phyloP scores from a whole-genome alignment of 768 basidiomycete genomes.

The Chlorophyllum brunneum region DNA sequence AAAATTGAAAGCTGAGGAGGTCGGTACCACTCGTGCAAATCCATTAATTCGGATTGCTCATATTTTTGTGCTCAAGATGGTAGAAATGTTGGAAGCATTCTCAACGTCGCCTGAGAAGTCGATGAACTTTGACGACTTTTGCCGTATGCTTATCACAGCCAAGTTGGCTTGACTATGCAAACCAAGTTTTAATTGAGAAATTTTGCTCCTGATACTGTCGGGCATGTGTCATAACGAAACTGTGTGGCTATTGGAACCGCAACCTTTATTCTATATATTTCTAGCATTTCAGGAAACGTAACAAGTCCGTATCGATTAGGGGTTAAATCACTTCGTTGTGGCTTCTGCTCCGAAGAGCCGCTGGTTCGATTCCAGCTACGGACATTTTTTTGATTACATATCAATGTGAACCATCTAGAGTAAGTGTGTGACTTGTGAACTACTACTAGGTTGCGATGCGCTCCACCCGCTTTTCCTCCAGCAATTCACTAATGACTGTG shows the following conservation, averaged over 20 bases:
- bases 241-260: too few relatives aligned
- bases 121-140: slow-evolving; percentile 66
- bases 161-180: slow-evolving; percentile 41
- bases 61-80: slow-evolving; percentile 41
- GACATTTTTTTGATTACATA: slow-evolving; percentile 17
- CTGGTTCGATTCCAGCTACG: slow-evolving; percentile 31
- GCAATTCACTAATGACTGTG: not conserved
- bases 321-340: slow-evolving; percentile 33
- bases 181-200: too few relatives aligned
- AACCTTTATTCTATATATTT: too few relatives aligned
- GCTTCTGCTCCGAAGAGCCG: slow-evolving; percentile 25
- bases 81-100: slow-evolving; percentile 79
- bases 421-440: not conserved
- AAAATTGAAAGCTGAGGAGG: slow-evolving; percentile 73
- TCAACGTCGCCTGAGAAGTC: slow-evolving; percentile 68
- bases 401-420: too few relatives aligned
- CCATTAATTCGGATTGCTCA: too few relatives aligned
- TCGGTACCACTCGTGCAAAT: not conserved
- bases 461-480: not conserved
- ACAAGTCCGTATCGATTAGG: slow-evolving; percentile 27
- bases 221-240: not conserved
- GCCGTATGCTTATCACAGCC: slow-evolving; percentile 67
- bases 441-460: not conserved
- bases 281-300: not conserved
- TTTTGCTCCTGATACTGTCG: not conserved